Base-by-base conservation (phyloP, 495 filamentous ascomycete genomes). In the Penicillium argentinense region DNA sequence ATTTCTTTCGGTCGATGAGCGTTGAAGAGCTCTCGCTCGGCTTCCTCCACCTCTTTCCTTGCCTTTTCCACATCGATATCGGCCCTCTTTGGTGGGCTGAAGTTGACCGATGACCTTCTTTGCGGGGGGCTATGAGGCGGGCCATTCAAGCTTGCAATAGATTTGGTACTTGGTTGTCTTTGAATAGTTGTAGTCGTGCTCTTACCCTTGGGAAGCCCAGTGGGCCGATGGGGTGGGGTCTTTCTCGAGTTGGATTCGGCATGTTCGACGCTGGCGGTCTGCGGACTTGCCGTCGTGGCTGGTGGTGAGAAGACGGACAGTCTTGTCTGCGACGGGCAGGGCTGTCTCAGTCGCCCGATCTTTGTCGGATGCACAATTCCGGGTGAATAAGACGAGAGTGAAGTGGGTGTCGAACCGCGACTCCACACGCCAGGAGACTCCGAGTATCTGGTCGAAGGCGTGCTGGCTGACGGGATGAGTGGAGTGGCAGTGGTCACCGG, bases 381-480 rank as follows among this genome's bases (percentile, higher is more conserved):
- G 9, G 93, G 91, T 26, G 93, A 98, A 62, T 93, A 87, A n/a
- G 93, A 97, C 6, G 91, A 95, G 59, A 91, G 81, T 6, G 93
- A 96, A n/a, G 91, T 96, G 1, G 93, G 91, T 2, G 93, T 97
- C 8, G 93, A 95, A 30, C 89, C 86, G 55, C 92, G 96, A 69
- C 73, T 75, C 73, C 95, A 97, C 24, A 87, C 76, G 4, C 90
- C 88, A 8, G 93, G 93, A 3, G 93, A 98, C 42, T 86, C 89
- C 23, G 92, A 95, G 56, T 92, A 96, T 47, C 89, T 78, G 25
- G 91, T 97, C n/a, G 93, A 97, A 32, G 92, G 90, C 47, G 87
- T 97, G 46, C 82, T 87, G 45, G 85, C 84, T 47, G 86, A 81
- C 8, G 80, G 80, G 44, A 81, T 80, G 18, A 79, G 67, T 9